Evolutionary conservation across 2,329 filamentous ascomycete genomes (phyloP), one percentile per base, ranked within the genome.

Genomic region (Colletotrichum lini): DNA sequence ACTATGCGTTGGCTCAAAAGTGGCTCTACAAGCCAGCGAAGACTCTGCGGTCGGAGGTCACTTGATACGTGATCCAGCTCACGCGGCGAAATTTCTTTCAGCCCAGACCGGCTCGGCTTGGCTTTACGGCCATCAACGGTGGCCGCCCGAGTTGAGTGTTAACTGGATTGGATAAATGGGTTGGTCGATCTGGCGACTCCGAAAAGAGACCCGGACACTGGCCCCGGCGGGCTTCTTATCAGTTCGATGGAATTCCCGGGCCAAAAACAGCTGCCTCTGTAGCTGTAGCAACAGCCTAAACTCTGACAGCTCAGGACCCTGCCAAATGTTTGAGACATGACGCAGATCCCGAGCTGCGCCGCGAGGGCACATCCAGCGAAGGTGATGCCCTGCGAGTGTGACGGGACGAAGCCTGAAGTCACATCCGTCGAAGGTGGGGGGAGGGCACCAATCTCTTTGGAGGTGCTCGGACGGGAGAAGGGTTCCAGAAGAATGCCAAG

Each of bases 231-330:
- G 23, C 52, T 40, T 63, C 60, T 42, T 23, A 54, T 60, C 45
- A 54, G 44, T 59, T 54, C 16, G 30, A 70, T 47, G 61, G 61
- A 49, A 38, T 65, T n/a, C 47, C 53, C 54, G 67, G 47, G 40
- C 61, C 45, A 53, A 50, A 52, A 18, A 57, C 21, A 56, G 52
- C 30, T 50, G 52, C 38, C 23, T 47, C 21, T 65, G 35, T 38
- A 44, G 26, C 44, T 42, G 45, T 16, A 54, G 53, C 45, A 64
- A 58, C 30, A 49, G 65, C 18, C 4, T 30, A 56, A 30, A 47
- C 16, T 49, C 35, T 65, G 52, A 66, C 67, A 70, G 67, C 67
- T 70, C 26, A n/a, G 53, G 47, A 65, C 54, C 67, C 67, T 70
- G 54, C 65, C 61, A 38, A 40, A 30, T 40, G n/a, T n/a, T 13